Base-by-base conservation (phyloP, 2,329 filamentous ascomycete species). In the Paramyrothecium roridum region DNA sequence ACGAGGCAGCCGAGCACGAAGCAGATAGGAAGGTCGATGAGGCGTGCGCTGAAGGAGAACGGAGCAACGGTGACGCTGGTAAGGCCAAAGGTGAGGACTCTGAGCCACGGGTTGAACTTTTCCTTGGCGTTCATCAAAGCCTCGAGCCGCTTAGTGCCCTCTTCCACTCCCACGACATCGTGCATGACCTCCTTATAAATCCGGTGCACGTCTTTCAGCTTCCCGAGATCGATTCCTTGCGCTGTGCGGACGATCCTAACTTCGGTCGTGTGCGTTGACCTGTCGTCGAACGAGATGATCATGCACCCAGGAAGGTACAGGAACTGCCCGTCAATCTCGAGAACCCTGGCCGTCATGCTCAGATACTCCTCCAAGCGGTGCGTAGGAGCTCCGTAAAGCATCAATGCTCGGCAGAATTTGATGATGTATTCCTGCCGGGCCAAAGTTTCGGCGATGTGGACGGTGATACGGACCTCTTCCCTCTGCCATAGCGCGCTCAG, bases 311-410 rank as follows among this genome's bases (percentile, higher is more conserved):
- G 92, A 40, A 96, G 82, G 64, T 96, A 96, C 23, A 96, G 75
- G 63, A 95, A 96, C 63, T 96, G 91, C 8, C 89, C 89, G 59
- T 96, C 89, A 30, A 96, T 92, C 69, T 92, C 89, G 37, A 96
- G 80, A 3, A 93, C 89, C 20, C 89, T 82, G 4, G 92, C 88
- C 6, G 89, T 90, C 87, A 92, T 95, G 60, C 81, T 86, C 79
- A 96, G 86, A 66, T 96, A 96, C 67, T 96, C 89, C 70, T 96
- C 93, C 11, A 96, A 76, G 10, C 93, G 85, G 74, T 97, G 93
- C 0, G 91, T 96, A 0, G 93, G 93, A 0, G 93, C 93, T 16
- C 93, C 93, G 60, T 89, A 96, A 58, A 85, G 79, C 91, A 97
- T 96, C 57, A 96, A 73, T 1, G 90, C 89, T 47, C 86, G 85